Conservation (phyloP, 768 basidiomycete species). For the Xerocomellus chrysenteron region DNA sequence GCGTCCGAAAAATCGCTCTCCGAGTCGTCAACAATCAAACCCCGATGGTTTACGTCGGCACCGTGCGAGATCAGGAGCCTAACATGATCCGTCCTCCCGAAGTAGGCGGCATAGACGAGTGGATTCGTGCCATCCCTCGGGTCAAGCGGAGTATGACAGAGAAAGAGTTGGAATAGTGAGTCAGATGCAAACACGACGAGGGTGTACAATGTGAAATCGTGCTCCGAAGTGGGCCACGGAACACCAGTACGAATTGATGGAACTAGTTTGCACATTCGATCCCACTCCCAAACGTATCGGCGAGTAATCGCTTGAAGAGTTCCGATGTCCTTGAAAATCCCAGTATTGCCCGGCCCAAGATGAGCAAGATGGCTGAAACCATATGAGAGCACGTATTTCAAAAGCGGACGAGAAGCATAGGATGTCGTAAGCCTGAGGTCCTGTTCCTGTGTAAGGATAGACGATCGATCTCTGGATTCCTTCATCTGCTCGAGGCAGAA, state of each 20-base stretch:
- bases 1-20: neutral
- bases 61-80: neutral
- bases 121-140: neutral
- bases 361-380: neutral
- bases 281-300: neutral
- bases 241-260: neutral
- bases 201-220: neutral
- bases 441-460: neutral
- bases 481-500: conserved; percentile 5
- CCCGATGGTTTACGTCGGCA: neutral
- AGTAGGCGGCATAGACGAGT: neutral
- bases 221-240: neutral
- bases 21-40: neutral
- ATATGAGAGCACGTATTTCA: conserved; percentile 4
- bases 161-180: neutral
- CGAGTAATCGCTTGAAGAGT: neutral
- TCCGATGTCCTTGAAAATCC: neutral
- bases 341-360: neutral
- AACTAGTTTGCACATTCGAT: neutral
- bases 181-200: conserved; percentile 1
- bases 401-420: neutral
- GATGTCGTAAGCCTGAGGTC: neutral
- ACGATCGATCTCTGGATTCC: neutral
- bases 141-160: neutral
- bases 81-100: neutral